phyloP scores from a whole-genome alignment of 176 grass and related monocot species.

The Eleusine indica region DNA sequence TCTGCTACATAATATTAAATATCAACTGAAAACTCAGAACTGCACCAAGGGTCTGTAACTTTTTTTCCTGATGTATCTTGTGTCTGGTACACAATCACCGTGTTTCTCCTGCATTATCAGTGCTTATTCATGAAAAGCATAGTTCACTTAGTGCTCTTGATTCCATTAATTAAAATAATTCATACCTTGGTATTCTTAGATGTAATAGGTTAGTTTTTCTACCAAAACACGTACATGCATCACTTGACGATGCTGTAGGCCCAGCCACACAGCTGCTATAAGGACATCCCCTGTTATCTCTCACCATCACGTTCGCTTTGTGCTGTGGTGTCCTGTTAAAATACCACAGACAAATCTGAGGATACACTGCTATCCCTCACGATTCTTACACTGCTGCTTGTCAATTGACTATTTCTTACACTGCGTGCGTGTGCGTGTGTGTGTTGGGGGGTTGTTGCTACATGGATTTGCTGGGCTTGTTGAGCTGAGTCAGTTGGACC shows the following conservation, averaged over 20 bases:
- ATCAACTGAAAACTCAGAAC: neutral
- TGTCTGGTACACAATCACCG: neutral
- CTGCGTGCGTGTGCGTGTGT: too few relatives aligned
- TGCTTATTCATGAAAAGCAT: neutral
- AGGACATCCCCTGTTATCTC: neutral
- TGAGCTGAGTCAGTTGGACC: neutral
- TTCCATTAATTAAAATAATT: neutral
- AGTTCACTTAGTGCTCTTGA: neutral
- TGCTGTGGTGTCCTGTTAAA: neutral
- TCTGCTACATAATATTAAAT: constrained; percentile 11
- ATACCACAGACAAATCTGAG: neutral
- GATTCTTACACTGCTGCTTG: neutral
- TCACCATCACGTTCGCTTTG: neutral
- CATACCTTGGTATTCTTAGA: neutral
- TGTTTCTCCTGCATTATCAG: neutral
- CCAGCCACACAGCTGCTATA: neutral
- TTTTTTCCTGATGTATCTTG: neutral
- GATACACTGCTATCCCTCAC: neutral
- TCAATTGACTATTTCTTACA: neutral
- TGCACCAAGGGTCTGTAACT: neutral
- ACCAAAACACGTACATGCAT: neutral
- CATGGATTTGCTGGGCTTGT: neutral
- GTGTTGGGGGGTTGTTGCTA: neutral
- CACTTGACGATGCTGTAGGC: neutral
- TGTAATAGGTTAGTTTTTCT: neutral